Percentiles rank a stretch among this genome's conserved stretches.
phyloP scores from a whole-genome alignment of 345 rosid species.

The Syzygium grande region DNA sequence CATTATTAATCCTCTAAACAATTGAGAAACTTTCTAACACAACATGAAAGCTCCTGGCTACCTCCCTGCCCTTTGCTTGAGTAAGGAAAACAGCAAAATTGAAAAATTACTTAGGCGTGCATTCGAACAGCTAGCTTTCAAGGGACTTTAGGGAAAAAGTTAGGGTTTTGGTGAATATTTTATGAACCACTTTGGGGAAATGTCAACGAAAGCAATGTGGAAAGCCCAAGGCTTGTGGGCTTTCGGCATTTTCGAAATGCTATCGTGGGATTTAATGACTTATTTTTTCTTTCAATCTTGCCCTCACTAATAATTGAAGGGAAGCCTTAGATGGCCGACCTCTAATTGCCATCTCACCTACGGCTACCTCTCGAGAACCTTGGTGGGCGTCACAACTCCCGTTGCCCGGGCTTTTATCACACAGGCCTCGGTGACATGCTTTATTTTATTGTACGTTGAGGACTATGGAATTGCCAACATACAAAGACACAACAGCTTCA shows the following conservation, averaged over 20 bases:
- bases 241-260: background rate
- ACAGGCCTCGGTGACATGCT: slow-evolving; percentile 17
- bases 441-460: background rate
- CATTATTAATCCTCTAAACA: background rate
- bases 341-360: slow-evolving; percentile 16
- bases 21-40: background rate
- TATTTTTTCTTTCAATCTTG: background rate
- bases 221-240: too few relatives aligned
- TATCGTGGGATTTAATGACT: background rate
- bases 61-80: background rate
- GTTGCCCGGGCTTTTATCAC: slow-evolving; percentile 10
- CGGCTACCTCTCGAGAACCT: slow-evolving; percentile 4
- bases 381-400: background rate
- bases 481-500: background rate
- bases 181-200: background rate
- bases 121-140: background rate
- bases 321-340: slow-evolving; percentile 19
- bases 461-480: slow-evolving; percentile 4
- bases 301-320: background rate
- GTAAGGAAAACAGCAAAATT: background rate
- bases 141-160: too few relatives aligned
- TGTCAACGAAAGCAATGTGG: too few relatives aligned
- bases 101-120: accelerated
- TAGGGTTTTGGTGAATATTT: too few relatives aligned
- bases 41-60: background rate